Evolutionary conservation across 495 filamentous ascomycete genomes (phyloP).

Genomic region (Tuber calosporum): DNA sequence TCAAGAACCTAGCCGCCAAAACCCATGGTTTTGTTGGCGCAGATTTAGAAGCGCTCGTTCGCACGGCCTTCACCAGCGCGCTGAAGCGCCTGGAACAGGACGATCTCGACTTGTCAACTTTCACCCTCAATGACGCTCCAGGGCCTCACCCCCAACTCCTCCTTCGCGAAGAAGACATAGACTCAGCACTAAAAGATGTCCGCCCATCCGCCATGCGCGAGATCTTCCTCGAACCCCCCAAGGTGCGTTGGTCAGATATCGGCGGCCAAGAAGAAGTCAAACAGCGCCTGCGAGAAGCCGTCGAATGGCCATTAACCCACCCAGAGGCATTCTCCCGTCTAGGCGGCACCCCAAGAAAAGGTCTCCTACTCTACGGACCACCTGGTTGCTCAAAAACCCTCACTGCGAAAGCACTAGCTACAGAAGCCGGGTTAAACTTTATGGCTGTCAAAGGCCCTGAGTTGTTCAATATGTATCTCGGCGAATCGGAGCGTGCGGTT

Average conservation of each 20-base stretch:
- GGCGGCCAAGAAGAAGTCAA: conserved; percentile 82
- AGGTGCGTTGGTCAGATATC: conserved; percentile 81
- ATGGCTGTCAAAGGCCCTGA: conserved; percentile 95
- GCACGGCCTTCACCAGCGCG: conserved; percentile 37
- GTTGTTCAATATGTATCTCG: conserved; percentile 93
- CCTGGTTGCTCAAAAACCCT: conserved; percentile 96
- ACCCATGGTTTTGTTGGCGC: conserved; percentile 65
- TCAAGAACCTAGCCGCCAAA: conserved; percentile 47
- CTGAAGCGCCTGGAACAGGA: conserved; percentile 23
- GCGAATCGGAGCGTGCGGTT: conserved; percentile 84
- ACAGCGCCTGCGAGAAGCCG: conserved; percentile 55
- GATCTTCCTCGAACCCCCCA: conserved; percentile 78
- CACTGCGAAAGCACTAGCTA: conserved; percentile 85
- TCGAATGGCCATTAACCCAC: conserved; percentile 60
- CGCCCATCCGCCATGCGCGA: conserved; percentile 85
- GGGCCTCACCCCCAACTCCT: conserved; percentile 10
- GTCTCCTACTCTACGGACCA: conserved; percentile 85
- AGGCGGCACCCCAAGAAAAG: conserved; percentile 63
- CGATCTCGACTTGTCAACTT: not conserved
- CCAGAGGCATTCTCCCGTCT: conserved; percentile 55
- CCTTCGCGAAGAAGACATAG: conserved; percentile 49
- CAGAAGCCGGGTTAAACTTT: conserved; percentile 86
- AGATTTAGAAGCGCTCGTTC: conserved; percentile 53
- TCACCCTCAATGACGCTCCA: not conserved
- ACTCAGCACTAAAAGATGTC: conserved; percentile 52